Percentiles rank a stretch among this genome's conserved stretches.
Conservation (phyloP, 2,329 filamentous ascomycete species). For the Nectriaceae sp. region DNA sequence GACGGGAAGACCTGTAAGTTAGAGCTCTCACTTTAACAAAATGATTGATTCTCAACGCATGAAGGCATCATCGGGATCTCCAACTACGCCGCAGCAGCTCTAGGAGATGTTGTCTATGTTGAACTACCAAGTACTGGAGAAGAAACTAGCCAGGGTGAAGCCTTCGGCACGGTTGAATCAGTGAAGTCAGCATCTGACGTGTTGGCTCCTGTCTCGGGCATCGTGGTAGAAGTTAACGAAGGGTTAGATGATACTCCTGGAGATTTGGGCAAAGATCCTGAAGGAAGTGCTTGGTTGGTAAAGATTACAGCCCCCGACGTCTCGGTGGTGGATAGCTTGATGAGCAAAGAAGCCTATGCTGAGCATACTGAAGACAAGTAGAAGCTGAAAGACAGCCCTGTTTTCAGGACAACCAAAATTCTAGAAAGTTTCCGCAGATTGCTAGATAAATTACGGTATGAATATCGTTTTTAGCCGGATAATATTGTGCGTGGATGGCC, state of each 20-base stretch:
- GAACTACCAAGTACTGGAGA: conserved; percentile 73
- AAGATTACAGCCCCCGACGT: conserved; percentile 70
- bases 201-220: conserved; percentile 75
- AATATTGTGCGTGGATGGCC: too few relatives aligned
- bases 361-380: conserved; percentile 18
- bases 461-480: too few relatives aligned
- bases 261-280: conserved; percentile 78
- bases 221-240: conserved; percentile 68
- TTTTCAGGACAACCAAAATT: too few relatives aligned
- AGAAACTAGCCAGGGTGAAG: conserved; percentile 68
- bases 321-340: conserved; percentile 61
- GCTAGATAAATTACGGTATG: too few relatives aligned
- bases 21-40: too few relatives aligned
- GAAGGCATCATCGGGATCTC: conserved; percentile 76
- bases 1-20: conserved; percentile 61
- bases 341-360: conserved; percentile 69
- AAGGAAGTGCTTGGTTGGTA: conserved; percentile 79
- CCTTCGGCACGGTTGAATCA: conserved; percentile 86
- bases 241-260: conserved; percentile 73
- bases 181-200: conserved; percentile 93
- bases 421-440: too few relatives aligned
- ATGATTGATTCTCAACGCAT: not conserved
- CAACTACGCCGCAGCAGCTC: conserved; percentile 77
- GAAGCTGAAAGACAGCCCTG: too few relatives aligned
- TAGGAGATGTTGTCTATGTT: conserved; percentile 90